Conservation (phyloP, 148 eudicot genomes). For the Cornus florida region DNA sequence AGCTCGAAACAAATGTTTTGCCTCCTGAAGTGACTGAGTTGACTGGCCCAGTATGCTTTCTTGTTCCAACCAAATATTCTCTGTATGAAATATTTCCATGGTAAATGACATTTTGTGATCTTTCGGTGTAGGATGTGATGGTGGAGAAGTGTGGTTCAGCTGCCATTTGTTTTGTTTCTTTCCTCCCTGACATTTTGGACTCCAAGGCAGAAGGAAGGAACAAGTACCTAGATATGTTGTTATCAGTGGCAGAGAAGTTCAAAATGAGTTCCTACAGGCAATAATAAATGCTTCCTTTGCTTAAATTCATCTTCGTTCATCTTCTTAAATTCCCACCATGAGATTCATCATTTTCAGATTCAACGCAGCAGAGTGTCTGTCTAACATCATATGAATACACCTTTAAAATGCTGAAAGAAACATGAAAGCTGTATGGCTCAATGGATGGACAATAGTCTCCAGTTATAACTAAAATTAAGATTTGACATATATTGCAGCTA, state of each 20-base stretch:
- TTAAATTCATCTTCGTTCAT: neutral
- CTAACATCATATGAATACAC: neutral
- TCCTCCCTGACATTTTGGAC: conserved; percentile 94
- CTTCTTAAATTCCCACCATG: neutral
- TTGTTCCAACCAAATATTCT: neutral
- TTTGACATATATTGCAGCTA: conserved; percentile 53
- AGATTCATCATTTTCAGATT: neutral
- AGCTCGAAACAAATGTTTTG: conserved; percentile 74
- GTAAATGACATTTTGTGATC: neutral
- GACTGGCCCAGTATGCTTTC: conserved; percentile 61
- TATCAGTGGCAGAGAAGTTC: conserved; percentile 86
- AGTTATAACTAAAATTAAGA: no score
- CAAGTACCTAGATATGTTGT: conserved; percentile 72
- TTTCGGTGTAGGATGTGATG: conserved; percentile 66
- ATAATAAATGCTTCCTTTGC: conserved; percentile 1
- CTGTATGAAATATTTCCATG: neutral
- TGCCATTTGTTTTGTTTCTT: conserved; percentile 91
- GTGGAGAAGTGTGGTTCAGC: conserved; percentile 93
- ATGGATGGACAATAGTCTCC: no score
- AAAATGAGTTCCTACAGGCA: conserved; percentile 90
- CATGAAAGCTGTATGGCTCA: no score
- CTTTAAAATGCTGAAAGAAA: no score
- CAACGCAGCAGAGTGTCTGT: neutral
- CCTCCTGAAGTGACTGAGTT: conserved; percentile 90
- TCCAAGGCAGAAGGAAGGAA: conserved; percentile 94